Base-by-base conservation (phyloP, 192 early-diverging fungal genomes). In the Rhizophagus prolifer region DNA sequence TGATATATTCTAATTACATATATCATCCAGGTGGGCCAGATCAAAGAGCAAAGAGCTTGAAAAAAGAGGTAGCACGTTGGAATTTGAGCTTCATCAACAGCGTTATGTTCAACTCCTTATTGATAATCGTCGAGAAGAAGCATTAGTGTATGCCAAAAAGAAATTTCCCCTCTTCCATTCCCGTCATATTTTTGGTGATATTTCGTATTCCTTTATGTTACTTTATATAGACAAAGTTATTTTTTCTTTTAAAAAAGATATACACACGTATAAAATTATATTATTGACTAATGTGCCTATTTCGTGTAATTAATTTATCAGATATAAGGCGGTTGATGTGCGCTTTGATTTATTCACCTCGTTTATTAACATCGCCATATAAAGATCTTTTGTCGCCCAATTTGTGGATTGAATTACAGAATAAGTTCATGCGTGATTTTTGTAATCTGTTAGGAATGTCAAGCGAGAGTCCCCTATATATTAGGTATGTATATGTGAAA, bases 81-180 rank as follows among this genome's bases (percentile, higher is more conserved):
- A 96, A 82, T 99, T 98, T 84, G 80, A 88, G n/a, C 86, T 99
- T 67, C 93, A 94, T 70, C 81, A 90, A 64, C 84, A 93, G 61
- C 86, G 87, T 78, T 97, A 93, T 67, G 74, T 99, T 36, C 90
- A 95, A 81, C 84, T 92, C 25, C 80, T 98, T 21, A 83, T 85
- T 54, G 58, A 59, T 4, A 79, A 82, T 16, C 63, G 83, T 10
- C 60, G 61, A 4, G 68, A 81, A 7, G 89, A 87, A 23, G 97
- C 95, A 5, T 82, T 98, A 70, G 63, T 64, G 6, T 98, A 98
- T 80, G 92, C 95, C 14, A 85, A 88, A 61, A 44, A 76, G 19
- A 84, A 92, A 78, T 94, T 98, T 83, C 81, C 78, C 10, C 80
- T 82, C 28, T 96, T 95, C 81, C 79, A 83, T 9, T 80, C 71